These are phyloP conservation scores for Myrica gale DNA, from an alignment of 306 rosid genomes.

Conservation along the genomic window DNA sequence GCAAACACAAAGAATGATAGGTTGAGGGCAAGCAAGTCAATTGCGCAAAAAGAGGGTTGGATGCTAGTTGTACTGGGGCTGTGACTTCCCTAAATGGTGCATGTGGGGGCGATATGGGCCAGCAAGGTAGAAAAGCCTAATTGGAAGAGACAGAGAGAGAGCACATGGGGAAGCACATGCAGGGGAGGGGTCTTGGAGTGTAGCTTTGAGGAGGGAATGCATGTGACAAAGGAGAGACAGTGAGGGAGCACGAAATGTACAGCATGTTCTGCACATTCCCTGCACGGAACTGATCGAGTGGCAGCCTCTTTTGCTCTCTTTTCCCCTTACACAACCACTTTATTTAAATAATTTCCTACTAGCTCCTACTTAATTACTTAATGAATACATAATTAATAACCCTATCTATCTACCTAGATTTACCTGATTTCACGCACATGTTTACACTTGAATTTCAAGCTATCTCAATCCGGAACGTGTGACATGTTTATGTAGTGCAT, in stretches of 20 bases:
- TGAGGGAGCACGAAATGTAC: slow-evolving; percentile 75
- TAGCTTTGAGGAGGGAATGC: slow-evolving; percentile 37
- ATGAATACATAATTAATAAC: slow-evolving; percentile 1
- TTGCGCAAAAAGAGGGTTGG: background rate
- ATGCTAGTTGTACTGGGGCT: slow-evolving; percentile 36
- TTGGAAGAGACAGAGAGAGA: slow-evolving; percentile 24
- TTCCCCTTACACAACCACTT: background rate
- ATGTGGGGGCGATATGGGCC: slow-evolving; percentile 81
- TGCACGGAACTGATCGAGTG: slow-evolving; percentile 57
- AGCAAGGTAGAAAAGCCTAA: slow-evolving; percentile 41
- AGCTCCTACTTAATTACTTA: background rate
- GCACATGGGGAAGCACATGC: slow-evolving; percentile 72
- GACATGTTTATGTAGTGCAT: slow-evolving; percentile 51
- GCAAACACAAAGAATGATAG: background rate
- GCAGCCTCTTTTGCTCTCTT: slow-evolving; percentile 1
- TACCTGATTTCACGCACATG: slow-evolving; percentile 37
- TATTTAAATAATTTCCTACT: background rate
- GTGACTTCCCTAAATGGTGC: slow-evolving; percentile 66
- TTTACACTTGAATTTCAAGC: slow-evolving; percentile 40
- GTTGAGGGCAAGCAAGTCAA: slow-evolving; percentile 29
- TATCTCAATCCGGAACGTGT: slow-evolving; percentile 52
- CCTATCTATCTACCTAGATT: background rate
- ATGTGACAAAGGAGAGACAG: slow-evolving; percentile 80
- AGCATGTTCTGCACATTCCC: slow-evolving; percentile 99
- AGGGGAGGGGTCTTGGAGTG: slow-evolving; percentile 38